Evolutionary conservation across 1,284 basidiomycete species (phyloP).

Genomic region (Rugosomyces carneus): DNA sequence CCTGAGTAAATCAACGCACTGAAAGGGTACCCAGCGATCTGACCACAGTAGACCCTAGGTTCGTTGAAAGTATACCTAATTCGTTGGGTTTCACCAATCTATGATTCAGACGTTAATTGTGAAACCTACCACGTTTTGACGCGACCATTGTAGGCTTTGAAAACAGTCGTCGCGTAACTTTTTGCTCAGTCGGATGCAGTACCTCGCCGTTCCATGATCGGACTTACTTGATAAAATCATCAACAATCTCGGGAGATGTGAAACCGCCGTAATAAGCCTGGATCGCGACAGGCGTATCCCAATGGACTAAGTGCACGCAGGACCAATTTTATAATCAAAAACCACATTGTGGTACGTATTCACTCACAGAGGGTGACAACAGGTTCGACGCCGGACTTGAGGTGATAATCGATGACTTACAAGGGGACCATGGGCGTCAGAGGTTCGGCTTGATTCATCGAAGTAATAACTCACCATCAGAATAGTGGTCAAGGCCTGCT

Average conservation of each 20-base stretch:
- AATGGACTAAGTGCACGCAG: slow-evolving; percentile 31
- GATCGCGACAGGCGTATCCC: slow-evolving; percentile 41
- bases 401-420: slow-evolving; percentile 40
- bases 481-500: slow-evolving; percentile 38
- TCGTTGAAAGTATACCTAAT: slow-evolving; percentile 45
- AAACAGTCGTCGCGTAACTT: slow-evolving; percentile 43
- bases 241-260: slow-evolving; percentile 35
- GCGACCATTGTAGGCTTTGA: slow-evolving; percentile 39
- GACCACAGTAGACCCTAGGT: slow-evolving; percentile 37
- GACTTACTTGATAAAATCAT: slow-evolving; percentile 40
- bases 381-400: slow-evolving; percentile 35
- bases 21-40: slow-evolving; percentile 35
- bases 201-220: not conserved
- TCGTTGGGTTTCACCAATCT: not conserved
- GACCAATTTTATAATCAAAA: not conserved
- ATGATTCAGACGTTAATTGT: not conserved
- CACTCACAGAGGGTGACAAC: slow-evolving; percentile 39
- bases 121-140: slow-evolving; percentile 38
- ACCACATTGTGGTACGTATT: not conserved
- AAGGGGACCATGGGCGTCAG: not conserved
- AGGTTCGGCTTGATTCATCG: not conserved
- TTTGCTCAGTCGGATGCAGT: slow-evolving; percentile 12
- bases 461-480: slow-evolving; percentile 31
- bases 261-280: slow-evolving; percentile 44
- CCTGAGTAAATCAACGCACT: slow-evolving; percentile 24